Percentiles rank a stretch among this genome's conserved stretches.
Evolutionary conservation across 306 rosid genomes (phyloP).

Genomic region (Sophora flavescens): DNA sequence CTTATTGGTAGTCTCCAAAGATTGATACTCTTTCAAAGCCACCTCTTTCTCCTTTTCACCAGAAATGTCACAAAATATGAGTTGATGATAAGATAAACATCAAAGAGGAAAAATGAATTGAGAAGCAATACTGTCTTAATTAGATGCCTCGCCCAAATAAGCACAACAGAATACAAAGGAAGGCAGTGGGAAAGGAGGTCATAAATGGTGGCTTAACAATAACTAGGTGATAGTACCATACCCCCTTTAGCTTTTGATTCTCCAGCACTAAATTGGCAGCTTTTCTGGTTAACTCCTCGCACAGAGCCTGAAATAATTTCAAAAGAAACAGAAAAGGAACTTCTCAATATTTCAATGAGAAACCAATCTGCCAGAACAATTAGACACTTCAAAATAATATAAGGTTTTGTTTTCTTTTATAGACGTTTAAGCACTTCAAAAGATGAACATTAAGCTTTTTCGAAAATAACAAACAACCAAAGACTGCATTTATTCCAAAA

Average conservation of each 20-base stretch:
- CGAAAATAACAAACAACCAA: background rate
- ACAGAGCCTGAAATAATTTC: conserved; percentile 72
- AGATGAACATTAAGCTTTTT: background rate
- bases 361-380: conserved; percentile 40
- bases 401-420: background rate
- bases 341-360: conserved; percentile 27
- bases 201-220: conserved; percentile 30
- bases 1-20: conserved; percentile 82
- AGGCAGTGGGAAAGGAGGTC: conserved; percentile 34
- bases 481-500: background rate
- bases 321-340: conserved; percentile 3
- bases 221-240: conserved; percentile 46
- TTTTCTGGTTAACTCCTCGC: conserved; percentile 81
- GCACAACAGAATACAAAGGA: background rate
- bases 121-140: conserved; percentile 36
- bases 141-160: conserved; percentile 30
- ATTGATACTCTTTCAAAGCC: conserved; percentile 78
- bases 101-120: conserved; percentile 29
- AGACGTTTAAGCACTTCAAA: background rate
- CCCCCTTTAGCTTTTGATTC: conserved; percentile 83
- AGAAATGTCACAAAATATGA: conserved; percentile 50
- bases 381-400: conserved; percentile 16
- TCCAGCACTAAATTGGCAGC: conserved; percentile 79
- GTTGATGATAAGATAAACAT: conserved; percentile 38
- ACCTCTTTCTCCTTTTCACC: conserved; percentile 74